Evolutionary conservation across 495 filamentous ascomycete genomes (phyloP).

Genomic region (Lepraria neglecta): DNA sequence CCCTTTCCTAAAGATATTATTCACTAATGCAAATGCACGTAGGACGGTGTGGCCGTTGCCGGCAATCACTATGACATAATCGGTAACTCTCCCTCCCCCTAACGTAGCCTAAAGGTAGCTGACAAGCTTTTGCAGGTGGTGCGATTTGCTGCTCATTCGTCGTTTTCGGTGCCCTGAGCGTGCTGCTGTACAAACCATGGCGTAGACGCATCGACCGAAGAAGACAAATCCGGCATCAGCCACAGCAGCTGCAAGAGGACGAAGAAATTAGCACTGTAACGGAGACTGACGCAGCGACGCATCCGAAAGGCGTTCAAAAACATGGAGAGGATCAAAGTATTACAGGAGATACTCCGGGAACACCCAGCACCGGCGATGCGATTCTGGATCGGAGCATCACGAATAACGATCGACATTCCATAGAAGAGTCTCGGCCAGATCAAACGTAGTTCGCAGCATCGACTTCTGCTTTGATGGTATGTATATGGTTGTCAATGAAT

Average conservation of each 20-base stretch:
- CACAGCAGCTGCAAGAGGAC: slow-evolving; percentile 6
- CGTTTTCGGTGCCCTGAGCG: slow-evolving; percentile 63
- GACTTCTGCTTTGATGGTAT: background rate
- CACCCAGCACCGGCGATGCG: background rate
- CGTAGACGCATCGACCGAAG: slow-evolving; percentile 51
- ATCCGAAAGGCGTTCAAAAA: background rate
- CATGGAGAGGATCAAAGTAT: background rate
- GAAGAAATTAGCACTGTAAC: background rate
- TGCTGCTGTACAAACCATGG: slow-evolving; percentile 73
- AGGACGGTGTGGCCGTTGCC: slow-evolving; percentile 64
- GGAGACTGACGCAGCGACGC: background rate
- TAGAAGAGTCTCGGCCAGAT: background rate
- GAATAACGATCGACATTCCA: background rate
- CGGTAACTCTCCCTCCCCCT: slow-evolving; percentile 38
- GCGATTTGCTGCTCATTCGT: slow-evolving; percentile 79
- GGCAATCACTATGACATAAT: slow-evolving; percentile 83
- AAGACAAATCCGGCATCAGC: slow-evolving; percentile 18
- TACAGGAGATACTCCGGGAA: background rate
- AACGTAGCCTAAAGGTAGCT: slow-evolving; percentile 6
- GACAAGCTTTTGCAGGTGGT: slow-evolving; percentile 38
- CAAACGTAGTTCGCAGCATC: background rate
- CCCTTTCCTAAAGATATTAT: background rate
- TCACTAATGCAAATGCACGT: background rate
- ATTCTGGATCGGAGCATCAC: background rate
- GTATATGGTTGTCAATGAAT: background rate